Evolutionary conservation across 768 basidiomycete species (phyloP).

Genomic region (Lactarius hengduanensis): DNA sequence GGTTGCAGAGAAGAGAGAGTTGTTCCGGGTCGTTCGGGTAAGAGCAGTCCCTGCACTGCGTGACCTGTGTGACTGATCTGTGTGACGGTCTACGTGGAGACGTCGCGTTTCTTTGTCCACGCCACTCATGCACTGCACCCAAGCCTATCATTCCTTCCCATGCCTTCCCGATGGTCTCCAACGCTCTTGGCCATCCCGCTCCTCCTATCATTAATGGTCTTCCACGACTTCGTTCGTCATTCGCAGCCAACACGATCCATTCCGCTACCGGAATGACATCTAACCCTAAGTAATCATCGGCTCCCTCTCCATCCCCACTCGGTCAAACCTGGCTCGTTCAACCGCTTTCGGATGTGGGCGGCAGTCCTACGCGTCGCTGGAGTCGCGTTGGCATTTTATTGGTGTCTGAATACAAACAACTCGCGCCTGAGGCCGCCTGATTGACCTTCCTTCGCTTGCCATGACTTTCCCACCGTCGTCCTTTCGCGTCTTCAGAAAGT

Average conservation of each 20-base stretch:
- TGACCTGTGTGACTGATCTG: neutral
- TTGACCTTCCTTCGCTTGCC: constrained; percentile 17
- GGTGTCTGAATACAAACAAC: constrained; percentile 15
- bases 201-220: constrained; percentile 1
- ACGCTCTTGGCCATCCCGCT: constrained; percentile 24
- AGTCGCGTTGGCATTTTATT: neutral
- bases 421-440: neutral
- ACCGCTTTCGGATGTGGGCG: constrained; percentile 1
- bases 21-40: constrained; percentile 9
- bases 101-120: constrained; percentile 3
- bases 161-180: constrained; percentile 15
- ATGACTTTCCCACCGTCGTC: constrained; percentile 19
- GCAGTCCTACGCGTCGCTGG: constrained; percentile 1
- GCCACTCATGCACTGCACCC: constrained; percentile 8
- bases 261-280: constrained; percentile 26
- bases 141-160: constrained; percentile 3
- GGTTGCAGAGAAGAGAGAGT: constrained; percentile 3
- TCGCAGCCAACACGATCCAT: constrained; percentile 26
- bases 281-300: constrained; percentile 27
- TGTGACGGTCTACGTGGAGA: neutral
- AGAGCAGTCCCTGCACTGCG: constrained; percentile 1
- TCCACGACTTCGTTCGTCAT: constrained; percentile 19
- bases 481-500: constrained; percentile 14
- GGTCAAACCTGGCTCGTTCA: constrained; percentile 6
- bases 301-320: constrained; percentile 11